A percentile compares a stretch with the other conserved stretches of the same genome.
These are phyloP conservation scores for Candida ipomoeae DNA, from an alignment of 805 yeast species.

Conservation along the genomic window DNA sequence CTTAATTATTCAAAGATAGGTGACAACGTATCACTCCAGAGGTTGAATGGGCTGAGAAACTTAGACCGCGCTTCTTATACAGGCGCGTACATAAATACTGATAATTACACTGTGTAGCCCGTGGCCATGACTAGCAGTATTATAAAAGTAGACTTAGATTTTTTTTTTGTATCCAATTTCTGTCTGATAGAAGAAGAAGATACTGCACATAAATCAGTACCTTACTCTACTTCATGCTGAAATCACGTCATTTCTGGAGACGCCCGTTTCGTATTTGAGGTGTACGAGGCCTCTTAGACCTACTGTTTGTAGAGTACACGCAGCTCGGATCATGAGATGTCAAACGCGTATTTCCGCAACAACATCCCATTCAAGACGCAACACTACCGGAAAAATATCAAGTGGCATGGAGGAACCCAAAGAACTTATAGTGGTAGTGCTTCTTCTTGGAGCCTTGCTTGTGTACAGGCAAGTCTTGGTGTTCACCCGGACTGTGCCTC, in stretches of 20 bases:
- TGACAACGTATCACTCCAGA: neutral
- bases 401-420: conserved; percentile 12
- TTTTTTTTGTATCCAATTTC: no score
- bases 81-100: neutral
- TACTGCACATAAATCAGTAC: no score
- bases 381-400: neutral
- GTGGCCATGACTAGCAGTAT: no score
- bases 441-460: conserved; percentile 16
- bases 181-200: no score
- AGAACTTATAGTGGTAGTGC: conserved; percentile 15
- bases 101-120: no score
- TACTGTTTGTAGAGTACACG: neutral
- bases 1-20: neutral
- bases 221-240: neutral
- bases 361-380: neutral
- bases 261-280: neutral
- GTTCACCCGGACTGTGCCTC: conserved; percentile 51
- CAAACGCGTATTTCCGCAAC: neutral
- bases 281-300: neutral
- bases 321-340: neutral
- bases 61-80: conserved; percentile 3
- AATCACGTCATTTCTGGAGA: no score
- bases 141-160: no score
- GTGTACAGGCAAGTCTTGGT: conserved; percentile 25
- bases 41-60: neutral